Conservation (phyloP, 768 basidiomycete genomes). For the Mycena vitilis region DNA sequence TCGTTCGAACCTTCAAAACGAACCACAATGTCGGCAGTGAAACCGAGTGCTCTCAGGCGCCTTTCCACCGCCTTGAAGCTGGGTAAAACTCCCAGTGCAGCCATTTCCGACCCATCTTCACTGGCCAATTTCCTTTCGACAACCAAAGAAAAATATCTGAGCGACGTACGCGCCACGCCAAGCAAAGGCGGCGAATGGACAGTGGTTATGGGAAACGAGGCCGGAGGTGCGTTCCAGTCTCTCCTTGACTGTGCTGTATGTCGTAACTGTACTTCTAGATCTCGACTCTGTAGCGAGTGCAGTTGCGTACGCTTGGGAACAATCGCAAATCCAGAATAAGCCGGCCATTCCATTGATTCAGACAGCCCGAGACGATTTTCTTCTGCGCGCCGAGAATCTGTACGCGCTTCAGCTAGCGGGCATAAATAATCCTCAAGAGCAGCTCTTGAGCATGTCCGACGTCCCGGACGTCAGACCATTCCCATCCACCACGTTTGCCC, state of each 20-base stretch:
- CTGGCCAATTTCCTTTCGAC: constrained; percentile 54
- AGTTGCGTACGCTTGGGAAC: constrained; percentile 85
- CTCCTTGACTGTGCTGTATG: neutral
- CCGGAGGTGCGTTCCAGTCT: constrained; percentile 76
- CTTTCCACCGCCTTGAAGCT: constrained; percentile 51
- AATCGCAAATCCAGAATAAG: constrained; percentile 64
- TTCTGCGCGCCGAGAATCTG: constrained; percentile 88
- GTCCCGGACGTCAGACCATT: constrained; percentile 59
- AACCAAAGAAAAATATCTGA: constrained; percentile 71
- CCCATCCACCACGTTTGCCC: constrained; percentile 71
- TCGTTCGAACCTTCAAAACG: neutral
- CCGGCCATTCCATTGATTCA: constrained; percentile 80
- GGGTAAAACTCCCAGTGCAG: constrained; percentile 38
- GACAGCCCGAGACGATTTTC: constrained; percentile 73
- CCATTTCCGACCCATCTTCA: constrained; percentile 26
- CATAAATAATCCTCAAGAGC: constrained; percentile 58
- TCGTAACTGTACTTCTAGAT: constrained; percentile 60
- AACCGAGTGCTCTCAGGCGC: constrained; percentile 41
- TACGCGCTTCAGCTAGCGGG: constrained; percentile 75
- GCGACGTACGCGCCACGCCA: constrained; percentile 57
- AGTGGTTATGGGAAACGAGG: constrained; percentile 95
- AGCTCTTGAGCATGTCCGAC: constrained; percentile 79
- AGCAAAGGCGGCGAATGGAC: constrained; percentile 75
- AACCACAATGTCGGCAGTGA: constrained; percentile 8
- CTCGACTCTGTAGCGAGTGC: constrained; percentile 91